Evolutionary conservation across 306 rosid genomes (phyloP).

Genomic region (Fragaria vesca): DNA sequence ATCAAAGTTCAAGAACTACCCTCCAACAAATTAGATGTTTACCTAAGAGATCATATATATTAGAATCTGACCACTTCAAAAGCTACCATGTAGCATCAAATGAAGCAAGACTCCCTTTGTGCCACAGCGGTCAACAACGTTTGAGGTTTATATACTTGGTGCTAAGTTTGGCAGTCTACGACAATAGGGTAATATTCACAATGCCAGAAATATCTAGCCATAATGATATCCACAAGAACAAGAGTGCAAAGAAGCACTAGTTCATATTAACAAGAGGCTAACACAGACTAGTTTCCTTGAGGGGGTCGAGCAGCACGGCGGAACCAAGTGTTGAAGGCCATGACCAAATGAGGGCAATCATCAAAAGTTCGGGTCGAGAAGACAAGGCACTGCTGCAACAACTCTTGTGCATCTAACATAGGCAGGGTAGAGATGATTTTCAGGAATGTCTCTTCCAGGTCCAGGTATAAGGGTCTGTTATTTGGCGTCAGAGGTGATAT

Average conservation of each 20-base stretch:
- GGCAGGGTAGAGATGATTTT: slow-evolving; percentile 85
- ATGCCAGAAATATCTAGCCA: slow-evolving; percentile 20
- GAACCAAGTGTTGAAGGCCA: slow-evolving; percentile 93
- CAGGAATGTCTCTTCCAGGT: slow-evolving; percentile 81
- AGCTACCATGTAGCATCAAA: neutral
- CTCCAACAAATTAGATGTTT: neutral
- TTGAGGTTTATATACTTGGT: slow-evolving; percentile 27
- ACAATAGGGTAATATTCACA: slow-evolving; percentile 37
- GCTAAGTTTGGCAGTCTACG: slow-evolving; percentile 18
- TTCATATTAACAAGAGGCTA: neutral
- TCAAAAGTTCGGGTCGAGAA: slow-evolving; percentile 81
- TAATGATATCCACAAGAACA: slow-evolving; percentile 5
- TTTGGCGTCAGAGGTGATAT: slow-evolving; percentile 64
- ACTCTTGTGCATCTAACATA: slow-evolving; percentile 80
- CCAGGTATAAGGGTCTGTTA: slow-evolving; percentile 58
- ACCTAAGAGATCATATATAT: neutral
- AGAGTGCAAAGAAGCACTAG: neutral
- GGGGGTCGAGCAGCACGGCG: slow-evolving; percentile 64
- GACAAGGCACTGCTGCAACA: slow-evolving; percentile 84
- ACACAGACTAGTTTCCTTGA: slow-evolving; percentile 17
- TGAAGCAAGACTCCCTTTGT: neutral
- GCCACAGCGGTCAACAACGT: neutral
- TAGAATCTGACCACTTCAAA: neutral
- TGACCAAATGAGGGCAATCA: slow-evolving; percentile 82
- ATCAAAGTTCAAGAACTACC: neutral